Percentiles rank a stretch among this genome's conserved stretches.
These are phyloP conservation scores for Phytophthora sp. DNA, from an alignment of 352 stramenopile genomes.

Conservation along the genomic window DNA sequence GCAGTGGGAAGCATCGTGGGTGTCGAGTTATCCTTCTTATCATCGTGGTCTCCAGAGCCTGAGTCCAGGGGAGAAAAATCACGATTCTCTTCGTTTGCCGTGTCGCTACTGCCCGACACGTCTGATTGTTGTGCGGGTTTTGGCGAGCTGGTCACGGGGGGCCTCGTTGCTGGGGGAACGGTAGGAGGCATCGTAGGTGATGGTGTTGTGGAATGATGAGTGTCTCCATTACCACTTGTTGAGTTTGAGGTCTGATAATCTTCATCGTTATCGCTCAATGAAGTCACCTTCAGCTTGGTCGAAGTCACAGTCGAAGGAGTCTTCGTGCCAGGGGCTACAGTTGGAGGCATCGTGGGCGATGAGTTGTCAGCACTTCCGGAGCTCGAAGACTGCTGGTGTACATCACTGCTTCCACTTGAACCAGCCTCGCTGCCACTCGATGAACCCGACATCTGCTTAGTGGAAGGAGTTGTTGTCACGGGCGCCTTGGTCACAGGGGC, in stretches of 20 bases:
- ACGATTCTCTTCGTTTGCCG: background rate
- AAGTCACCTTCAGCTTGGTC: too few relatives aligned
- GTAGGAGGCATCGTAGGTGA: slow-evolving; percentile 13
- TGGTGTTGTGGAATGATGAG: too few relatives aligned
- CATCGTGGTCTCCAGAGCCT: too few relatives aligned
- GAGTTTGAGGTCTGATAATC: too few relatives aligned
- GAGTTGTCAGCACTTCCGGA: background rate
- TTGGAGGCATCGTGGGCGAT: slow-evolving; percentile 12
- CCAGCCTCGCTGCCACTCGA: background rate
- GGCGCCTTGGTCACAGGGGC: slow-evolving; percentile 12
- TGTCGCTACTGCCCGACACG: background rate
- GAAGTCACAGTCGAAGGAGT: background rate
- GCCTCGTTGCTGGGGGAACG: slow-evolving; percentile 1
- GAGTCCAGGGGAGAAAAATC: too few relatives aligned
- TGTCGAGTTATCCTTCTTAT: too few relatives aligned
- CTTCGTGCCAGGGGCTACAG: slow-evolving; percentile 5
- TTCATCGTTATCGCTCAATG: too few relatives aligned
- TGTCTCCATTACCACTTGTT: too few relatives aligned
- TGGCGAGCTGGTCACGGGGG: background rate
- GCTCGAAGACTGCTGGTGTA: background rate
- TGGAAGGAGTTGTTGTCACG: background rate
- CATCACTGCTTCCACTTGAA: background rate
- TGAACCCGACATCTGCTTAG: background rate
- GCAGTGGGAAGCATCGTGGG: too few relatives aligned
- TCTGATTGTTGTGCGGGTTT: too few relatives aligned